Conservation (phyloP, 169 alveolate genomes). For the Eimeria falciformis region DNA sequence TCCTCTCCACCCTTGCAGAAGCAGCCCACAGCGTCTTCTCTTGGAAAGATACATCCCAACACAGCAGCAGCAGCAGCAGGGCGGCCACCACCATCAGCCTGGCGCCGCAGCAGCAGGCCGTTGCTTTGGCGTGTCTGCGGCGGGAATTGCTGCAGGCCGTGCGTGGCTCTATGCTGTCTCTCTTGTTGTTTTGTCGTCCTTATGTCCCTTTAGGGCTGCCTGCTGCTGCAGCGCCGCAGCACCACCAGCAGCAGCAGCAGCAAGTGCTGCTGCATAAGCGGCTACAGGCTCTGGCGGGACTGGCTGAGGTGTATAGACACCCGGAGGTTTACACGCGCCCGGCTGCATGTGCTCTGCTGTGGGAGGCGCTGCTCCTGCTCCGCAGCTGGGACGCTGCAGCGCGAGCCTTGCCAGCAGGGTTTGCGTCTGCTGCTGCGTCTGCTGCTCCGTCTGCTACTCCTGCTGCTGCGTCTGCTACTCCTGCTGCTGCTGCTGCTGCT, state of each 20-base stretch:
- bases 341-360: slow-evolving; percentile 40
- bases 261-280: slow-evolving; percentile 17
- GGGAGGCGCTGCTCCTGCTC: slow-evolving; percentile 44
- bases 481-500: slow-evolving; percentile 8
- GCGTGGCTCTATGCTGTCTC: slow-evolving; percentile 23
- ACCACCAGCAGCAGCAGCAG: slow-evolving; percentile 41
- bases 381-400: too few relatives aligned
- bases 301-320: slow-evolving; percentile 35
- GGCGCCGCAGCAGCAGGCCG: slow-evolving; percentile 29
- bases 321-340: slow-evolving; percentile 60
- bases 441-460: not conserved
- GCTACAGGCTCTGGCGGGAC: slow-evolving; percentile 24
- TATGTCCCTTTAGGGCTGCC: not conserved
- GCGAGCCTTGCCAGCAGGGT: too few relatives aligned
- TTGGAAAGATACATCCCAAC: slow-evolving; percentile 9
- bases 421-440: not conserved
- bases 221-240: not conserved
- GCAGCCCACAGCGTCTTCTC: slow-evolving; percentile 37
- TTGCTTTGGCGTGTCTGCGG: slow-evolving; percentile 41
- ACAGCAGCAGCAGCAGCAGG: slow-evolving; percentile 34
- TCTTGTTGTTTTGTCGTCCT: not conserved
- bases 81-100: slow-evolving; percentile 1
- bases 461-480: slow-evolving; percentile 18
- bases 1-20: slow-evolving; percentile 10
- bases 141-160: slow-evolving; percentile 54